Evolutionary conservation across 768 basidiomycete species (phyloP), one percentile per base, ranked within the genome.

Genomic region (Mycena capillaripes): DNA sequence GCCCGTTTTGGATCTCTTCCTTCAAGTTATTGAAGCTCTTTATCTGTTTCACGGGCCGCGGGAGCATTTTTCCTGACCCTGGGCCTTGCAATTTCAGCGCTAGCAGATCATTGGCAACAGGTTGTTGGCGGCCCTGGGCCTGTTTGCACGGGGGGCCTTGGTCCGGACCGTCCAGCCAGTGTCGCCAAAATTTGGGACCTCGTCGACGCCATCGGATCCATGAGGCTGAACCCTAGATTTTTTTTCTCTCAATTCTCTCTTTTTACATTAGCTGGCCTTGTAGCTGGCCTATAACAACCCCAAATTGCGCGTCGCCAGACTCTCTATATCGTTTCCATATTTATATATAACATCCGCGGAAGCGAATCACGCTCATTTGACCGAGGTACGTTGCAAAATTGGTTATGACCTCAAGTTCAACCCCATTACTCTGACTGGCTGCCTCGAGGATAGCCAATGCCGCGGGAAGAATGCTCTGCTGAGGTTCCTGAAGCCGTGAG

Each of bases 401-500:
- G 52, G 32, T 38, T 29, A 27, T 11, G 23, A 32, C 19, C 34
- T 4, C 44, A 17, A 42, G 36, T 16, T 46, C 38, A 32, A 60
- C 46, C 58, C 58, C 25, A 68, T 68, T 68, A 60, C 58, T 52
- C 53, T 53, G 36, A 53, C 36, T 53, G 36, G 48, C 50, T 36
- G 56, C 56, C 56, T 68, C 58, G 58, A 68, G 66, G 66, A 40
- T 25, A 30, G 44, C 7, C 53, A 66, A 57, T 32, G 21, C 65
- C 65, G 65, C 65, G 53, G 65, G 17, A 53, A 57, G 55, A 66
- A 66, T 53, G 8, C 42, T 30, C 21, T 34, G n/a, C 60, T 48
- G 44, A 62, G 61, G 63, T 64, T 55, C 52, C 21, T 44, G 40
- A 42, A 23, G 40, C 40, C 32, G 36, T 11, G 11, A 32, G 23